Evolutionary conservation across 257 asterid genomes (phyloP), one percentile per base, ranked within the genome.

Genomic region (Striga asiatica): DNA sequence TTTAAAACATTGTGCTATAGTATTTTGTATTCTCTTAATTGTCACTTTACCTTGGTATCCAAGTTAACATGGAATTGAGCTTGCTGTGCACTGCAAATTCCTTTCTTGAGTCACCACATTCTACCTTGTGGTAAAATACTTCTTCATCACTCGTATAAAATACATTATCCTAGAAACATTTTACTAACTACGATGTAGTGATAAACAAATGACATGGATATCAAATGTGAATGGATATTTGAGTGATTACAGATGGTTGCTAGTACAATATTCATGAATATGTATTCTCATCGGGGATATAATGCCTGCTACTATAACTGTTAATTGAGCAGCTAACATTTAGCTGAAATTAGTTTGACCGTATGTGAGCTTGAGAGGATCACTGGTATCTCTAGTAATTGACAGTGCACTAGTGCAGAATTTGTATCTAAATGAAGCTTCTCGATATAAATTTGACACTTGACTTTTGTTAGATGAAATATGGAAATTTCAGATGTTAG

Each of bases 11-110:
- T 41, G 13, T 19, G 28, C 52, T 47, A 37, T 37, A 29, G 14
- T 58, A 22, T 25, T 66, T n/a, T 41, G 31, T 34, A 42, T 50
- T 46, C 50, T 50, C 29, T 57, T 52, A 68, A 53, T 42, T 53
- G 13, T 4, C n/a, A 49, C 53, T 24, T 16, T 35, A 47, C 62
- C 45, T 29, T 29, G 8, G 11, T 32, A 32, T 32, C 11, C 38
- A 6, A 28, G 41, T 11, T 29, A 38, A 19, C 50, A 31, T 25
- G 58, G 38, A 41, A 49, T 48, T 61, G 20, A 50, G 23, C 61
- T 35, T 31, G 17, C 48, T 16, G 16, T 42, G 51, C 52, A 39
- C 9, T 57, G 29, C 50, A 34, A 17, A 43, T 42, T 51, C 56
- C 63, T 52, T 35, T 72, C 9, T 32, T 18, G 55, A 38, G 54